Percentiles rank a stretch among this genome's conserved stretches.
Conservation (phyloP, 768 basidiomycete genomes). For the Termitomyces sp. region DNA sequence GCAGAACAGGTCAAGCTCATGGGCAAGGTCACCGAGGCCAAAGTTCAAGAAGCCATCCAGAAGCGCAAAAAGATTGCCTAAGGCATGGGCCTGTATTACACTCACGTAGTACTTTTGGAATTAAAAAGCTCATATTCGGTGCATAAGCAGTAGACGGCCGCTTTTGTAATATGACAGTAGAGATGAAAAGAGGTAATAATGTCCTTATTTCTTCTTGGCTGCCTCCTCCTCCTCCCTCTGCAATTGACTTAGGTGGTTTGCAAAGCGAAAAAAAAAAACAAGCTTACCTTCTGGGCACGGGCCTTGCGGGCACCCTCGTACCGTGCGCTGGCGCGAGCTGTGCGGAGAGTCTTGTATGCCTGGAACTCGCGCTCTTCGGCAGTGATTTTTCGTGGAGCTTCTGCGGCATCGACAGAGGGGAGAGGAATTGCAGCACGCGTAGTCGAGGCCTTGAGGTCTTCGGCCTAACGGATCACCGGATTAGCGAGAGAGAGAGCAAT, state of each 20-base stretch:
- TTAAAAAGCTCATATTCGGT: conserved; percentile 26
- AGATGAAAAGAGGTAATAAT: conserved; percentile 20
- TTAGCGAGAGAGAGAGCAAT: background rate
- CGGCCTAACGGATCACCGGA: conserved; percentile 46
- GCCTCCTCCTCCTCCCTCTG: conserved; percentile 92
- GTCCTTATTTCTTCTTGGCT: conserved; percentile 78
- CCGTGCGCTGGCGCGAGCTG: conserved; percentile 74
- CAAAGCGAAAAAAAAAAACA: too few species aligned
- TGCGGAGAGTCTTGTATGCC: conserved; percentile 86
- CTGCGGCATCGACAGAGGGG: conserved; percentile 60
- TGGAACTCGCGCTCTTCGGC: conserved; percentile 83
- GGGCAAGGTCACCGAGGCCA: conserved; percentile 72
- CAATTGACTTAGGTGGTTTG: too few species aligned
- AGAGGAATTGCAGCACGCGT: conserved; percentile 66
- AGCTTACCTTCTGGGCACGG: conserved; percentile 78
- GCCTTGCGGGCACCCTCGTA: conserved; percentile 86
- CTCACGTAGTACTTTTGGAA: too few species aligned
- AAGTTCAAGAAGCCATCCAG: conserved; percentile 59
- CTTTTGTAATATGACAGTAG: conserved; percentile 28
- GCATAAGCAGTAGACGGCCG: conserved; percentile 28
- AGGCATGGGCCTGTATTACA: too few species aligned
- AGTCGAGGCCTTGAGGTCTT: conserved; percentile 73
- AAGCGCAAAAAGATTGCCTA: conserved; percentile 29
- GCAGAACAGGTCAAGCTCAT: conserved; percentile 85
- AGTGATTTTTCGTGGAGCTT: conserved; percentile 91